Evolutionary conservation across 2,329 filamentous ascomycete species (phyloP).

Genomic region (Geosmithia putterillii): DNA sequence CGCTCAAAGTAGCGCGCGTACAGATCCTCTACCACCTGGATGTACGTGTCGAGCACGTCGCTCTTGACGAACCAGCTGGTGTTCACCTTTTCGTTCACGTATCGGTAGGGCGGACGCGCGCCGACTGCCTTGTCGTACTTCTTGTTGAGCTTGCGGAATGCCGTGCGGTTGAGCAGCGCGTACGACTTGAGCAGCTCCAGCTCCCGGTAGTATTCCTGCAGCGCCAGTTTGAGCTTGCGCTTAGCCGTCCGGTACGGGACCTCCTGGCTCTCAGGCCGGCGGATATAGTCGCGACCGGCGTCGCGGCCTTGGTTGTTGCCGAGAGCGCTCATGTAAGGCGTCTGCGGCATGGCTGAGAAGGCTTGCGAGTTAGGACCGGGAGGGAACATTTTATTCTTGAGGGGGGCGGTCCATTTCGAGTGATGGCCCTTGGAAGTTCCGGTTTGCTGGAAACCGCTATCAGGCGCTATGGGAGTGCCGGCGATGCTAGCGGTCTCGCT

Average conservation of each 20-base stretch:
- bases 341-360: slow-evolving; percentile 40
- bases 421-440: background rate
- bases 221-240: slow-evolving; percentile 76
- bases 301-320: slow-evolving; percentile 16
- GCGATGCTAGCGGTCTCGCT: background rate
- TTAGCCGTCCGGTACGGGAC: slow-evolving; percentile 83
- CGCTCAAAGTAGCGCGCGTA: slow-evolving; percentile 92
- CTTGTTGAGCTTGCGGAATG: slow-evolving; percentile 95
- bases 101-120: slow-evolving; percentile 63
- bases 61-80: slow-evolving; percentile 86
- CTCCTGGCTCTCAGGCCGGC: slow-evolving; percentile 32
- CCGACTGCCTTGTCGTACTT: slow-evolving; percentile 92
- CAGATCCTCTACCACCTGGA: slow-evolving; percentile 74
- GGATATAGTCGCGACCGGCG: slow-evolving; percentile 34
- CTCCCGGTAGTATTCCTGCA: slow-evolving; percentile 88
- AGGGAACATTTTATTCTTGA: slow-evolving; percentile 40
- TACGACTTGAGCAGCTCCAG: slow-evolving; percentile 89
- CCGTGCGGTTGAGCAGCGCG: slow-evolving; percentile 77
- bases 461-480: background rate
- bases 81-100: slow-evolving; percentile 86
- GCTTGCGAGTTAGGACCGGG: slow-evolving; percentile 50
- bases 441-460: background rate
- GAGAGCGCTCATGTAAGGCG: slow-evolving; percentile 22
- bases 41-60: slow-evolving; percentile 68
- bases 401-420: slow-evolving; percentile 33